Base-by-base conservation (phyloP, 306 rosid species). In the Medicago arabica region DNA sequence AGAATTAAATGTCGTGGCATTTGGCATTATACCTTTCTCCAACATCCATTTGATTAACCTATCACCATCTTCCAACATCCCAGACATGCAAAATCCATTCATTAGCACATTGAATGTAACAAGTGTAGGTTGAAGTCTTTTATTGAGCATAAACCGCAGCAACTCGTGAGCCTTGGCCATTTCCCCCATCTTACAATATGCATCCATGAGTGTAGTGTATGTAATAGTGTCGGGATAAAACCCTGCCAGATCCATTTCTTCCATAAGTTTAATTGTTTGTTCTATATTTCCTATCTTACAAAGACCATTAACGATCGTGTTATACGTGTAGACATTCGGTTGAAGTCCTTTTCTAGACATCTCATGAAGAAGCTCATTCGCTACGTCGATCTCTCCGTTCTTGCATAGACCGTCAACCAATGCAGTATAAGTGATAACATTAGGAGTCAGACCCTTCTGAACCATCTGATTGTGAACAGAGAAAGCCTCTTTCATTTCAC, bases 81-180 rank as follows among this genome's bases (percentile, higher is more conserved):
- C 97, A 57, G 87, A 74, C 86, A 83, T 76, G 84, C 97, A 93
- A 88, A 91, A 88, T 18, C 98, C 97, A 80, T 93, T 93, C 89
- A 93, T 88, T 77, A 93, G 79, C 80, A 93, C 98, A 75, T 91
- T 93, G 83, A 93, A 93, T 53, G 98, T 89, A 64, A 93, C 97
- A 74, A 89, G 84, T 54, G 98, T 89, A 60, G 97, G 98, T 70
- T 86, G 87, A 72, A 89, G 87, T 57, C 96, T 91, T 79, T 79
- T 85, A 75, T 77, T 84, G 49, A 89, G 84, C 98, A 91, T 91
- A 78, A 75, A 74, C 75, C 77, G 87, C 78, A 93, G 71, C 75
- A 93, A 83, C 55, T 73, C 81, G 47, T 89, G 92, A 68, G 97
- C 98, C 87, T 75, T 83, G 28, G 80, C 80, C 85, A 93, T 88